Conservation (phyloP, 2,329 filamentous ascomycete species). For the Epichloe gansuensis region DNA sequence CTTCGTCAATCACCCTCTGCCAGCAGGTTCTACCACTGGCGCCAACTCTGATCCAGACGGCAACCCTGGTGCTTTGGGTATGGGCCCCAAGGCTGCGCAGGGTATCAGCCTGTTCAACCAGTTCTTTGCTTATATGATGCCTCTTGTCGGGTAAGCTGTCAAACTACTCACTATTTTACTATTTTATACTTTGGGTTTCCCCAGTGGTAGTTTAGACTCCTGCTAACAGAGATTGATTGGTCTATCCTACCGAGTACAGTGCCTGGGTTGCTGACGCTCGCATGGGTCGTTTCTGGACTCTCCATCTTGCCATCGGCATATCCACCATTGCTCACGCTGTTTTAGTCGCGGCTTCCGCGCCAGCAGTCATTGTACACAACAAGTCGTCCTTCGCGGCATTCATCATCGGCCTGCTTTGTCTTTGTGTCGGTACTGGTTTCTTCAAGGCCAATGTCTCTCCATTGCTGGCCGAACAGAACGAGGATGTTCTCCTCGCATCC, state of each 20-base stretch:
- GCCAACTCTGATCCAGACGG: slow-evolving; percentile 24
- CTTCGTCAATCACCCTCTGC: slow-evolving; percentile 46
- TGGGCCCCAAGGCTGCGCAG: slow-evolving; percentile 44
- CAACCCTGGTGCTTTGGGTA: slow-evolving; percentile 40
- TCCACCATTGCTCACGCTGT: slow-evolving; percentile 56
- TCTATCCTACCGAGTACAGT: slow-evolving; percentile 13
- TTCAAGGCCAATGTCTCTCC: slow-evolving; percentile 74
- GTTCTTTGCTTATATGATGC: slow-evolving; percentile 51
- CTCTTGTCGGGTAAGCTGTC: slow-evolving; percentile 35
- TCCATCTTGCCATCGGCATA: slow-evolving; percentile 53
- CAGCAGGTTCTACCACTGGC: slow-evolving; percentile 41
- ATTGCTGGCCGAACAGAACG: slow-evolving; percentile 59
- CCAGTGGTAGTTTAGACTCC: no score
- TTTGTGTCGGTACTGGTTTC: slow-evolving; percentile 58
- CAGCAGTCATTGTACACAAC: slow-evolving; percentile 45
- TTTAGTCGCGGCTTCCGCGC: slow-evolving; percentile 52
- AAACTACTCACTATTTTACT: no score
- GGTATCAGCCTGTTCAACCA: slow-evolving; percentile 40
- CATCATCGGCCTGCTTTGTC: slow-evolving; percentile 48
- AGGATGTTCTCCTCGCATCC: slow-evolving; percentile 43
- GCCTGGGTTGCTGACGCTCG: slow-evolving; percentile 55
- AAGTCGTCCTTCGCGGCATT: slow-evolving; percentile 52
- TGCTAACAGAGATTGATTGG: neutral
- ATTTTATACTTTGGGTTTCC: no score
- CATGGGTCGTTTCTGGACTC: slow-evolving; percentile 61